These are phyloP conservation scores for Penicillium concentricum DNA, from an alignment of 2,329 filamentous ascomycete genomes.

Conservation along the genomic window DNA sequence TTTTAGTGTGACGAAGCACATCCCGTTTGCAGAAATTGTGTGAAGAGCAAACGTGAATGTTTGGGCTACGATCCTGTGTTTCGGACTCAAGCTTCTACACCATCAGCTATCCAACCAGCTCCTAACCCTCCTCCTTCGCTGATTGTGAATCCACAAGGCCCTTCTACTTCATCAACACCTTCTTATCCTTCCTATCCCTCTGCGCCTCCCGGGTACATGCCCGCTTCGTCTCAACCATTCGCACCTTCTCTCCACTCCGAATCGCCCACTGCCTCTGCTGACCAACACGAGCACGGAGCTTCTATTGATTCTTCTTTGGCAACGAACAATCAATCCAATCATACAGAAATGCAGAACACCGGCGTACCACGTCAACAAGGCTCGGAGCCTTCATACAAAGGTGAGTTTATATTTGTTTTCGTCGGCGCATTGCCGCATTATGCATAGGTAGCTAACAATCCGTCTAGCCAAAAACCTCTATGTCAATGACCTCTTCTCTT, in stretches of 20 bases:
- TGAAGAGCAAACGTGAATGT: conserved; percentile 67
- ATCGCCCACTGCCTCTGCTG: conserved; percentile 40
- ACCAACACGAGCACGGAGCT: conserved; percentile 57
- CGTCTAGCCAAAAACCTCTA: conserved; percentile 62
- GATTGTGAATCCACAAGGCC: conserved; percentile 42
- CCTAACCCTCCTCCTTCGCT: conserved; percentile 45
- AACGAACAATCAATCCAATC: conserved; percentile 34
- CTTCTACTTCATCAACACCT: conserved; percentile 25
- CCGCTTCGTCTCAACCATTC: conserved; percentile 40
- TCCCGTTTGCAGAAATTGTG: conserved; percentile 75
- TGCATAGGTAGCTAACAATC: conserved; percentile 40
- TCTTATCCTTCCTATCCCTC: conserved; percentile 39
- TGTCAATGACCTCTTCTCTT: conserved; percentile 69
- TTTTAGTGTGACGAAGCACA: conserved; percentile 90
- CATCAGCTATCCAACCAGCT: conserved; percentile 66
- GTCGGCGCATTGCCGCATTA: background rate
- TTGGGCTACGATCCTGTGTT: conserved; percentile 68
- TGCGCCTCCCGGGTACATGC: conserved; percentile 41
- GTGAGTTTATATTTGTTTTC: conserved; percentile 6
- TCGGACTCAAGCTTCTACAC: conserved; percentile 66
- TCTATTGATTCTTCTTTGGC: conserved; percentile 68
- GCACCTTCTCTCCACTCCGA: conserved; percentile 40
- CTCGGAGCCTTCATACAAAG: conserved; percentile 24
- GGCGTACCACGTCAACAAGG: conserved; percentile 25
- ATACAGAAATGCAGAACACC: conserved; percentile 36